phyloP scores from a whole-genome alignment of 495 filamentous ascomycete genomes.

The Trichoderma gamsii region DNA sequence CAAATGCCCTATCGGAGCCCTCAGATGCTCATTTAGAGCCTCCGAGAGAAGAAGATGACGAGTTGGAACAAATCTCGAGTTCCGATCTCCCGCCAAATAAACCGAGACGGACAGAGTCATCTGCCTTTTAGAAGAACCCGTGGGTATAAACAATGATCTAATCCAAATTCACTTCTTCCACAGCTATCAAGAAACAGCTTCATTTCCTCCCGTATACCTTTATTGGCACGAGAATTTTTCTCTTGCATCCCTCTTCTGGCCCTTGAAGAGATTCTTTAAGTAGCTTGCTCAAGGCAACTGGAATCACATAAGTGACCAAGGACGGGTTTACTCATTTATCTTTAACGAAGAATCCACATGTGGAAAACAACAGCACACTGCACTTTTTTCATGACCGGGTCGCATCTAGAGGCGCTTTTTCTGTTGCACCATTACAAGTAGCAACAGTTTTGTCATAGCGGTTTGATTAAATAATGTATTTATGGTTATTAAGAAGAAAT shows the following conservation, averaged over 20 bases:
- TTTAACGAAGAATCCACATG: background rate
- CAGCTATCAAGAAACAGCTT: background rate
- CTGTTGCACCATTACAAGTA: background rate
- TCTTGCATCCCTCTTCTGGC: background rate
- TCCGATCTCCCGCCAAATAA: background rate
- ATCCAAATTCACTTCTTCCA: background rate
- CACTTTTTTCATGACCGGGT: background rate
- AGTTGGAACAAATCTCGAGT: background rate
- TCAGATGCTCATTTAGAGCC: background rate
- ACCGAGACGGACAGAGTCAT: background rate
- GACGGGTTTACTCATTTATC: background rate
- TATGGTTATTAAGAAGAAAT: background rate
- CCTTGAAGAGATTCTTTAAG: background rate
- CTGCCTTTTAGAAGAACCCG: background rate
- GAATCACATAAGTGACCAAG: background rate
- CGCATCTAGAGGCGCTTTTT: background rate
- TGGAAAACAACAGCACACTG: background rate
- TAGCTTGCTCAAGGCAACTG: background rate
- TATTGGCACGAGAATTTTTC: background rate
- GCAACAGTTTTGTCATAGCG: background rate
- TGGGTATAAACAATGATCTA: background rate
- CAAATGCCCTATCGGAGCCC: background rate
- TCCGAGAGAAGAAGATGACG: slow-evolving; percentile 1
- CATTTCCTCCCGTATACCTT: background rate
- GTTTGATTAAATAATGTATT: background rate